A percentile compares a stretch with the other conserved stretches of the same genome.
phyloP scores from a whole-genome alignment of 1,284 basidiomycete genomes.

The Puccinia polysora region DNA sequence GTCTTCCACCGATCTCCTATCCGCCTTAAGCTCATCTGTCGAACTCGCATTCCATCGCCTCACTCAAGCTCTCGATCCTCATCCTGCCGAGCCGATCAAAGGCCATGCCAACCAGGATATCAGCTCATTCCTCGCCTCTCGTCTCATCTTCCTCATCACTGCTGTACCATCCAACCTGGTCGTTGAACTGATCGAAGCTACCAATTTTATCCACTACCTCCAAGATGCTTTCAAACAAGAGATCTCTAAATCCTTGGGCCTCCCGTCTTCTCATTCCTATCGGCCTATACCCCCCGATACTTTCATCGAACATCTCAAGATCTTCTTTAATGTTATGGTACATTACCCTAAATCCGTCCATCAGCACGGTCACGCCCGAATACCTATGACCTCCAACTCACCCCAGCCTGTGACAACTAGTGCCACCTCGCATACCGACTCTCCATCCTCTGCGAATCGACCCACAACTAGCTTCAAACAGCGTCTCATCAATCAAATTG shows the following conservation, averaged over 20 bases:
- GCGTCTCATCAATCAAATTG: constrained; percentile 27
- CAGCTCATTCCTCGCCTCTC: constrained; percentile 65
- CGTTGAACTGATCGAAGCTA: constrained; percentile 50
- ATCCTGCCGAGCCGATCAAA: not conserved
- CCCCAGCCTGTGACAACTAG: no score
- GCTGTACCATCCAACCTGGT: constrained; percentile 20
- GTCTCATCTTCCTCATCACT: constrained; percentile 65
- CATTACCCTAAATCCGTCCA: constrained; percentile 59
- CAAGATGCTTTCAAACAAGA: constrained; percentile 61
- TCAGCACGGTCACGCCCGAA: constrained; percentile 9
- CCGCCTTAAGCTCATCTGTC: constrained; percentile 24
- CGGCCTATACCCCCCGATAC: constrained; percentile 64
- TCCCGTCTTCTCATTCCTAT: constrained; percentile 52
- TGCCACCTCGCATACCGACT: not conserved
- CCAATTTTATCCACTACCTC: constrained; percentile 59
- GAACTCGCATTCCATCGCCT: constrained; percentile 8
- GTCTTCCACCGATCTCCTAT: constrained; percentile 21
- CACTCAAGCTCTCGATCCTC: not conserved
- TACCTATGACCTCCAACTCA: no score
- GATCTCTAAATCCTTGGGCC: constrained; percentile 63
- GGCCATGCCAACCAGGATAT: not conserved
- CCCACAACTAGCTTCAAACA: constrained; percentile 11
- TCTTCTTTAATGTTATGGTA: constrained; percentile 68
- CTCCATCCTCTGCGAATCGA: not conserved
- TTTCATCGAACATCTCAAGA: constrained; percentile 68